Evolutionary conservation across 768 basidiomycete species (phyloP), one percentile per base, ranked within the genome.

Genomic region (Tulasnella sp.): DNA sequence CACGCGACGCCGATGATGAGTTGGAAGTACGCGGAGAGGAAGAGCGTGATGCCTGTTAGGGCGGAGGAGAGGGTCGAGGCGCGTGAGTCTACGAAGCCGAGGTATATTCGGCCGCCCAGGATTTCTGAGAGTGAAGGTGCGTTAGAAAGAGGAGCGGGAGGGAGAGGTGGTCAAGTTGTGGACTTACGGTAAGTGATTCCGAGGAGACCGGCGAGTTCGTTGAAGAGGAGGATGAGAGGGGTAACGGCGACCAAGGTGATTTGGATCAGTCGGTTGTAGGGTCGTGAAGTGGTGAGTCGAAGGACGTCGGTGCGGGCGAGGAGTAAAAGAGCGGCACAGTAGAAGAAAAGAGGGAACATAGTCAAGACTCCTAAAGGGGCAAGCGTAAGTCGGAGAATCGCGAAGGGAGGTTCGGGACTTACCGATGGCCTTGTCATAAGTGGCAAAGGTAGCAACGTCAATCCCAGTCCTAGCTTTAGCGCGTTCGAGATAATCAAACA

Each of bases 341-440:
- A 68, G 29, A 68, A 68, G 67, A 68, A 68, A 17, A 68, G n/a
- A 39, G 67, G 67, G 67, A 68, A 68, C 17, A 68, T 40, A 32
- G 67, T 41, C 22, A 68, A 26, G 39, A 68, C 67, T 11, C 67
- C 67, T 68, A 65, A 6, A 52, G n/a, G 47, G 39, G 34, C 39
- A 8, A 1, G 17, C 3, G 42, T 39, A 32, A 40, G 67, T 22
- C 3, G 4, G 67, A 16, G 32, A 39, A 16, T 34, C n/a, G 34
- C 11, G 36, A 42, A 47, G 5, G 39, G 17, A 39, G 2, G 8
- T 37, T 40, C 16, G 11, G 17, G 32, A 42, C 67, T 4, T 37
- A 68, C 67, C 67, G 11, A 68, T 68, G 7, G 67, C 67, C 19
- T 68, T 68, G 42, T 68, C 67, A 29, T 68, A 68, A 22, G 26